A percentile compares a stretch with the other conserved stretches of the same genome.
Evolutionary conservation across 257 asterid genomes (phyloP).

Genomic region (Apocynum venetum): DNA sequence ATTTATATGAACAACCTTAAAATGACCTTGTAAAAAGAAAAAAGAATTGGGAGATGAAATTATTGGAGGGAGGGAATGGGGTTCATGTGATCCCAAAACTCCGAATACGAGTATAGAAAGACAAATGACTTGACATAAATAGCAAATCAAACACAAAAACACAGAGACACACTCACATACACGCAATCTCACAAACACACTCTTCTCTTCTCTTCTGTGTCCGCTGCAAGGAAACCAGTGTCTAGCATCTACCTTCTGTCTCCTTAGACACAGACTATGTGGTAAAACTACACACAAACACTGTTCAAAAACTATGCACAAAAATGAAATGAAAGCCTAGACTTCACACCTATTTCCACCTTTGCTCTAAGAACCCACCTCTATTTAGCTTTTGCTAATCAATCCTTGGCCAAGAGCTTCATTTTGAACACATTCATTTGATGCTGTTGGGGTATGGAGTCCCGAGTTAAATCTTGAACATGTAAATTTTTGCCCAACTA

Average conservation of each 20-base stretch:
- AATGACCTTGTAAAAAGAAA: neutral
- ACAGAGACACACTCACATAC: slow-evolving; percentile 5
- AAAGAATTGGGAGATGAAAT: neutral
- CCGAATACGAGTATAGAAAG: slow-evolving; percentile 19
- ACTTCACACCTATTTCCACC: neutral
- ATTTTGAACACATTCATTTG: too few relatives aligned
- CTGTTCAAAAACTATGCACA: neutral
- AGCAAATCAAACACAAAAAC: slow-evolving; percentile 4
- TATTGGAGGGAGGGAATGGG: slow-evolving; percentile 24
- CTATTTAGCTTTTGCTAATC: too few relatives aligned
- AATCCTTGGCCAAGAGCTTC: too few relatives aligned
- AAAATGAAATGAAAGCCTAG: too few relatives aligned
- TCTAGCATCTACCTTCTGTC: slow-evolving; percentile 7
- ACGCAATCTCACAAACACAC: slow-evolving; percentile 6
- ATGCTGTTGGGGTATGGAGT: neutral
- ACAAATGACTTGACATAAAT: slow-evolving; percentile 34
- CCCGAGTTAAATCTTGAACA: too few relatives aligned
- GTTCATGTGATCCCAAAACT: slow-evolving; percentile 34
- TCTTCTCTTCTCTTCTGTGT: slow-evolving; percentile 23
- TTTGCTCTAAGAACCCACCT: neutral
- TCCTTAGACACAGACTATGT: neutral
- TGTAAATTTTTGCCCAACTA: too few relatives aligned
- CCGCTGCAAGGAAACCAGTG: slow-evolving; percentile 31
- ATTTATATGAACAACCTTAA: neutral
- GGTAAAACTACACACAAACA: neutral